phyloP scores from a whole-genome alignment of 352 stramenopile species.

The Phytopythium oedochilum region DNA sequence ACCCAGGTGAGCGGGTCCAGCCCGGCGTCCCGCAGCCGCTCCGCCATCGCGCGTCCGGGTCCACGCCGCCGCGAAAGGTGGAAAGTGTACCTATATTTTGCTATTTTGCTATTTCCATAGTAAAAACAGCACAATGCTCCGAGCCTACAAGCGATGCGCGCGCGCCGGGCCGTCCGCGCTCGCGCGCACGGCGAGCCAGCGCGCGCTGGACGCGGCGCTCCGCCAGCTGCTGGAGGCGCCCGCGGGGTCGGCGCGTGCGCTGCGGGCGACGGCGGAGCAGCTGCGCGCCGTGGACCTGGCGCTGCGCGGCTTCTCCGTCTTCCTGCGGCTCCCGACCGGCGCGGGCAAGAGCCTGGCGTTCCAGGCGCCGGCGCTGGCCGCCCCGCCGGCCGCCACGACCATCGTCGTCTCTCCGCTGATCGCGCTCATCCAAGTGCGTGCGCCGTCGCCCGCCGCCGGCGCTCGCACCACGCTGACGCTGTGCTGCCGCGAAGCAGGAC shows the following conservation, averaged over 20 bases:
- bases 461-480: too few relatives aligned
- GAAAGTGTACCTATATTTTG: too few relatives aligned
- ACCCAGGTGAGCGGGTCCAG: slow-evolving; percentile 59
- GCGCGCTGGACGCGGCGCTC: slow-evolving; percentile 21
- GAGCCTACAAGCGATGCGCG: too few relatives aligned
- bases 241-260: slow-evolving; percentile 4
- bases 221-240: slow-evolving; percentile 31
- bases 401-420: slow-evolving; percentile 74
- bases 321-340: slow-evolving; percentile 71
- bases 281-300: slow-evolving; percentile 34
- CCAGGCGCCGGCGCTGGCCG: slow-evolving; percentile 57
- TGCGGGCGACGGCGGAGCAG: slow-evolving; percentile 39
- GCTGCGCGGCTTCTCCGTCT: slow-evolving; percentile 51
- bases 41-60: not conserved
- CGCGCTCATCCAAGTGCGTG: slow-evolving; percentile 70
- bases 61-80: too few relatives aligned
- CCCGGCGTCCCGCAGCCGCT: slow-evolving; percentile 12
- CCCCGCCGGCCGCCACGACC: slow-evolving; percentile 29
- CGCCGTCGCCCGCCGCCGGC: too few relatives aligned
- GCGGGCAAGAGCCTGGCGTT: slow-evolving; percentile 81
- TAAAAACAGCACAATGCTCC: too few relatives aligned
- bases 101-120: too few relatives aligned
- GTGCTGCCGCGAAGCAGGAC: slow-evolving; percentile 49
- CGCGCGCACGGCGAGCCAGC: too few relatives aligned
- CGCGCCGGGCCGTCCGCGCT: too few relatives aligned